Base-by-base conservation (phyloP, 2,329 filamentous ascomycete species). In the Karstenula rhodostoma region DNA sequence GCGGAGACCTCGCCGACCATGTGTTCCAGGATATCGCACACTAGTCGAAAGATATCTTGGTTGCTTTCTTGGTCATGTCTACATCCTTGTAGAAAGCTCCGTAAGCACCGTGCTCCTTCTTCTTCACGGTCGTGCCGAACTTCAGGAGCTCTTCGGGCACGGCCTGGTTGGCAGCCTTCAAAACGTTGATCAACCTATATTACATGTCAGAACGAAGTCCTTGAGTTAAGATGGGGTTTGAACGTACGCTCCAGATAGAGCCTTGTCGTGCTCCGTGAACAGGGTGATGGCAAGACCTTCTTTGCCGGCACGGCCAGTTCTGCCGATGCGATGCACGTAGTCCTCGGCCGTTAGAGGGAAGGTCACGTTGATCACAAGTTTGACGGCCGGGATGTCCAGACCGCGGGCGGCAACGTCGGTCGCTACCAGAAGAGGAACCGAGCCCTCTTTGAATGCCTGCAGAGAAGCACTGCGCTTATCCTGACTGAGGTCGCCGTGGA, bases 121-220 rank as follows among this genome's bases (percentile, higher is more conserved):
- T 97, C 88, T 98, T 99, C 55, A 99, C 95, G 0, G 94, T 98
- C 23, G 93, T 96, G 72, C 95, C 95, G 70, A 97, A 99, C 81
- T 96, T 97, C 77, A 98, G 84, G 40, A 99, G 83, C 27, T 92
- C 91, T 46, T 97, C 93, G 2, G 95, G 95, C 0, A 99, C 92
- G 13, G 89, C 85, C 79, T 99, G 95, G 67, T 93, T 92, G 25
- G 95, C 94, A n/a, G 89, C 92, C 80, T 91, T 96, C 64, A 99
- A 87, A 58, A 99, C 93, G 77, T 98, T 98, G 82, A 98, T 91
- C 70, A 99, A 83, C 10, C 91, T 94, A 69, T 17, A 47, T 37
- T n/a, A 44, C 29, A 35, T 27, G 19, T 59, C 27, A 59, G 60
- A 19, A 47, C 4, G 22, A 1, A 35, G 22, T 29, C 46, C 4